Base-by-base conservation (phyloP, 192 early-diverging fungal genomes). In the Lunasporangiospora selenospora region DNA sequence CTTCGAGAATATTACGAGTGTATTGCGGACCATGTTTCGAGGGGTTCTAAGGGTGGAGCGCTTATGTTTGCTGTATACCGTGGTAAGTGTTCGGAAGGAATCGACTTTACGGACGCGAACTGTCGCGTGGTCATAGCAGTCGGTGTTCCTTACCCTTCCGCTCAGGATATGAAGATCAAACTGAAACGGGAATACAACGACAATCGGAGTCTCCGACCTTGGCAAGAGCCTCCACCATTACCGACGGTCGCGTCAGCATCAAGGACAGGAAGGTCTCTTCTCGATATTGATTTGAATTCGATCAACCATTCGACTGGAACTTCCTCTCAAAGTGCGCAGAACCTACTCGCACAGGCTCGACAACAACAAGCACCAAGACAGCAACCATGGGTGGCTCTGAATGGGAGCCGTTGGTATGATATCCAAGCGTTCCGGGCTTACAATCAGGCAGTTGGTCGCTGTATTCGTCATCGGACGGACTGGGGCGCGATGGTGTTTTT, bases 61-160 rank as follows among this genome's bases (percentile, higher is more conserved):
- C 46, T 87, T 2, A 67, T 90, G 11, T 87, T 91, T 75, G 89
- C 88, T 15, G 89, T 91, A 4, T 92, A 84, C 51, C 79, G 88
- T 16, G 90, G 90, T 3, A 92, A 92, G 58, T 85, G 87, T 9
- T 81, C 79, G 29, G 90, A 92, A 70, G 90, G 90, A 4, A 83
- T 92, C 47, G 90, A 92, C 57, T 92, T 92, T 65, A 84, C 78
- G 15, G 87, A 92, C 64, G 58, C 77, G 38, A 77, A 85, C 38
- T 85, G 83, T 27, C 76, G 90, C n/a, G 87, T 84, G 9, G 90
- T 91, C 2, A 37, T 89, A 16, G 67, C 88, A 0, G 76, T 84
- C 31, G 86, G 90, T 8, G 83, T 91, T 18, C 90, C 90, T 6
- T 92, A 57, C 47, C 78, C 86, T 3, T 48, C 55, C 1, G 32